These are phyloP conservation scores for Colletotrichum liaoningense DNA, from an alignment of 2,329 filamentous ascomycete genomes.

Conservation along the genomic window DNA sequence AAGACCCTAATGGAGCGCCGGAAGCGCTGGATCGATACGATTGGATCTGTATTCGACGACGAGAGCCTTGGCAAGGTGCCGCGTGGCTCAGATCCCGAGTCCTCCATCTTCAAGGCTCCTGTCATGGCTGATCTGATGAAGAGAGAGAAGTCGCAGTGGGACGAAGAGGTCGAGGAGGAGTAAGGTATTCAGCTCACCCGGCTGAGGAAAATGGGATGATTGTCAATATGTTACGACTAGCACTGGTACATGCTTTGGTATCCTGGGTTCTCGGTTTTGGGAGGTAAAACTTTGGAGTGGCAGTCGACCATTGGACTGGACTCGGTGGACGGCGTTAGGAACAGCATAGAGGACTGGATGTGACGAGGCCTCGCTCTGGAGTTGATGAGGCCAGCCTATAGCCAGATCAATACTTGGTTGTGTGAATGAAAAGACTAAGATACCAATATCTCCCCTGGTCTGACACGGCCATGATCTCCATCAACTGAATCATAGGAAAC, in stretches of 20 bases:
- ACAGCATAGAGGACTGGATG: conserved; percentile 14
- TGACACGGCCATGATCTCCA: not conserved
- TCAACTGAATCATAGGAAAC: not conserved
- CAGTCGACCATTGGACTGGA: not conserved
- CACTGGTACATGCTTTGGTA: conserved; percentile 10
- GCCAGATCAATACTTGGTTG: not conserved
- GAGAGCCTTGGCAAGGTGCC: conserved; percentile 82
- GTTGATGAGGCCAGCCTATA: not conserved
- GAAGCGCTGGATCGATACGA: conserved; percentile 88
- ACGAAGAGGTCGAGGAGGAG: conserved; percentile 80
- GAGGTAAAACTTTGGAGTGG: conserved; percentile 9
- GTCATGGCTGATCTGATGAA: conserved; percentile 80
- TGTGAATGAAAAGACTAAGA: conserved; percentile 2
- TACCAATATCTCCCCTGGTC: not conserved
- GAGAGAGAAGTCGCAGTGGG: conserved; percentile 83
- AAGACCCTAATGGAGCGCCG: conserved; percentile 93
- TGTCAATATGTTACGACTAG: conserved; percentile 19
- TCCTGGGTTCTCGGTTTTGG: not conserved
- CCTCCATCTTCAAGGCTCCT: conserved; percentile 78
- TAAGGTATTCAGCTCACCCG: conserved; percentile 40
- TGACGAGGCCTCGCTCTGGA: not conserved
- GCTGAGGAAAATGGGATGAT: not conserved
- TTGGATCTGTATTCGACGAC: conserved; percentile 90
- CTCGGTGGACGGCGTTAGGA: conserved; percentile 26
- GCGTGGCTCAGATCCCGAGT: conserved; percentile 69